Base-by-base conservation (phyloP, 305 asterid genomes). In the Lippia alba region DNA sequence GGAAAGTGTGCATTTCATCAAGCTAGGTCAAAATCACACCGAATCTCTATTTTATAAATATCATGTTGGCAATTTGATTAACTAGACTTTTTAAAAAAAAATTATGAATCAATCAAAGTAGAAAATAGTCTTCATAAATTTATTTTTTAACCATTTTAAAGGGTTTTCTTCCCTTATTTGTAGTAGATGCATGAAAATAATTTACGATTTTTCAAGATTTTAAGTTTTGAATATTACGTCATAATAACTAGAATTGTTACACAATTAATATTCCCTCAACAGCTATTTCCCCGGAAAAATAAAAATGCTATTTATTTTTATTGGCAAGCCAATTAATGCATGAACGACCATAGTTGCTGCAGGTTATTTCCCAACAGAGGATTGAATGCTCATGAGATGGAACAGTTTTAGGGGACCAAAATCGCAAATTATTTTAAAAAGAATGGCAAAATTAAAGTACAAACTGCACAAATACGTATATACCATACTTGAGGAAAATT, bases 381-480 rank as follows among this genome's bases (percentile, higher is more conserved):
- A 32, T n/a, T 58, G 17, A 41, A 14, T 44, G 18, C 17, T 18
- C 54, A 12, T 4, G 53, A 32, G 68, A 59, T 66, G 69, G 40
- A 59, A 74, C 64, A 74, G 68, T 73, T 65, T 58, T 67, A 58
- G 45, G 61, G 66, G 33, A 39, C 64, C 54, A 16, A 8, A 61
- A 40, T 39, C 51, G 41, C 58, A 51, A 65, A 62, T 61, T 61
- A 73, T 67, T 56, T 34, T 44, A 8, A 10, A 16, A 11, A 39
- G 8, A 34, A 12, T 41, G 16, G n/a, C 14, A 41, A 64, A 24
- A 20, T 56, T 36, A 7, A 68, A 55, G 79, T 74, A 68, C 75
- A 60, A 68, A 61, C 48, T 62, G 74, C 68, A 68, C 71, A 67
- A 48, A n/a, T 15, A 15, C 34, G 4, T 44, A 44, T 44, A 44